These are phyloP conservation scores for Penicillium alfredii DNA, from an alignment of 495 filamentous ascomycete species.

Conservation along the genomic window DNA sequence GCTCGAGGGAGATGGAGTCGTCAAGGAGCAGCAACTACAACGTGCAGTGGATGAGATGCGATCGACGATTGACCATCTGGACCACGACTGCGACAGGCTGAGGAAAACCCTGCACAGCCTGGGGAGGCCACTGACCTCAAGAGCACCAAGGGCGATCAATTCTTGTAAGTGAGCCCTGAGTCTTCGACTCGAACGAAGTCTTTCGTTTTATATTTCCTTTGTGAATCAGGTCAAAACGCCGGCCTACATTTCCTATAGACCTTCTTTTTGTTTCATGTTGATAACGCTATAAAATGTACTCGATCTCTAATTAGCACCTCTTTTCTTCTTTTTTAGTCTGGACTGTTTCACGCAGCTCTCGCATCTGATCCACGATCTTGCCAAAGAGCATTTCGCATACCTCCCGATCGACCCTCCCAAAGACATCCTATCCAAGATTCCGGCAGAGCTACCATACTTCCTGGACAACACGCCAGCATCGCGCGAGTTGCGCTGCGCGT, in stretches of 20 bases:
- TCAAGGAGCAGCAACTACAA: slow-evolving; percentile 48
- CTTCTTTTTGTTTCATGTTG: slow-evolving; percentile 23
- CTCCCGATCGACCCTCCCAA: slow-evolving; percentile 52
- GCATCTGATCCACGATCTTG: slow-evolving; percentile 52
- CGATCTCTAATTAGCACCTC: slow-evolving; percentile 43
- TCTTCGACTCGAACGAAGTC: slow-evolving; percentile 19
- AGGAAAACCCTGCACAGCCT: slow-evolving; percentile 53
- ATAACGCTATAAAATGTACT: slow-evolving; percentile 36
- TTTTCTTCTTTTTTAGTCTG: slow-evolving; percentile 41
- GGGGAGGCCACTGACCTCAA: slow-evolving; percentile 56
- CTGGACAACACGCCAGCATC: slow-evolving; percentile 47
- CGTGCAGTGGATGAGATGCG: slow-evolving; percentile 45
- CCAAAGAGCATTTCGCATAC: slow-evolving; percentile 51
- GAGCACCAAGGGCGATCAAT: slow-evolving; percentile 52
- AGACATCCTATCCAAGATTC: slow-evolving; percentile 47
- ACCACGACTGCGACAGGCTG: slow-evolving; percentile 50
- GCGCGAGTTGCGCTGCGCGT: slow-evolving; percentile 52
- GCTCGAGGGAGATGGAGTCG: slow-evolving; percentile 39
- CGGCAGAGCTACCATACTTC: slow-evolving; percentile 52
- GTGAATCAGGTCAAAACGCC: slow-evolving; percentile 7
- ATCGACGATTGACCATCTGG: slow-evolving; percentile 46
- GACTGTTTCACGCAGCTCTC: slow-evolving; percentile 55
- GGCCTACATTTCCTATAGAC: slow-evolving; percentile 16
- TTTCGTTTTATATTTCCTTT: slow-evolving; percentile 13
- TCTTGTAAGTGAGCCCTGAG: slow-evolving; percentile 52